These are phyloP conservation scores for Vigna reflexopilosa DNA, from an alignment of 306 rosid genomes.

Conservation along the genomic window DNA sequence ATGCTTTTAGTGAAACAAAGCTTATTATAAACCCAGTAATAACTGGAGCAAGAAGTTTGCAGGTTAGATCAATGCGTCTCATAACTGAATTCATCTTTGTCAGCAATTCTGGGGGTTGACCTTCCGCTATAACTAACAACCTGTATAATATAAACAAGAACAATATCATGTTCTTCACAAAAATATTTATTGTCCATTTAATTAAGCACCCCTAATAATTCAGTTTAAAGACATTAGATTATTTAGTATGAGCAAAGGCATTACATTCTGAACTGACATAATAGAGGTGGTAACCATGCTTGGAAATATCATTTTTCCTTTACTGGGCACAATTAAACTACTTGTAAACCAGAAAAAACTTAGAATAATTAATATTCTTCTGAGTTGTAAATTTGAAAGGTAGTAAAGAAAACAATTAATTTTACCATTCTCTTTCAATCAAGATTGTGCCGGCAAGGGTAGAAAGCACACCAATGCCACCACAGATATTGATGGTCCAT, in stretches of 20 bases:
- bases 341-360: background rate
- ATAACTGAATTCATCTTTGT: constrained; percentile 74
- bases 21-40: constrained; percentile 84
- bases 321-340: background rate
- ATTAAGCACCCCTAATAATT: background rate
- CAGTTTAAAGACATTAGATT: background rate
- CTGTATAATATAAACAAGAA: constrained; percentile 49
- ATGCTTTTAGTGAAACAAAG: constrained; percentile 80
- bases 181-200: background rate
- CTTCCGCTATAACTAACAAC: constrained; percentile 89
- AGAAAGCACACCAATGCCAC: constrained; percentile 84
- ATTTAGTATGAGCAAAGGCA: background rate
- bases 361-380: background rate
- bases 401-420: background rate
- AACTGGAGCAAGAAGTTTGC: constrained; percentile 89
- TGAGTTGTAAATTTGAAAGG: background rate
- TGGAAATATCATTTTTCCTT: background rate
- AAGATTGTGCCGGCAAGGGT: constrained; percentile 89
- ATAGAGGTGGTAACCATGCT: background rate
- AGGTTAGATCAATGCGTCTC: constrained; percentile 82
- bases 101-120: constrained; percentile 65
- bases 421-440: constrained; percentile 96
- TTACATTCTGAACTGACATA: constrained; percentile 4
- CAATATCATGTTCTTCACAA: background rate
- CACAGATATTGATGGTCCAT: constrained; percentile 67